Conservation (phyloP, 352 stramenopile species). For the Globisporangium cystogenes region DNA sequence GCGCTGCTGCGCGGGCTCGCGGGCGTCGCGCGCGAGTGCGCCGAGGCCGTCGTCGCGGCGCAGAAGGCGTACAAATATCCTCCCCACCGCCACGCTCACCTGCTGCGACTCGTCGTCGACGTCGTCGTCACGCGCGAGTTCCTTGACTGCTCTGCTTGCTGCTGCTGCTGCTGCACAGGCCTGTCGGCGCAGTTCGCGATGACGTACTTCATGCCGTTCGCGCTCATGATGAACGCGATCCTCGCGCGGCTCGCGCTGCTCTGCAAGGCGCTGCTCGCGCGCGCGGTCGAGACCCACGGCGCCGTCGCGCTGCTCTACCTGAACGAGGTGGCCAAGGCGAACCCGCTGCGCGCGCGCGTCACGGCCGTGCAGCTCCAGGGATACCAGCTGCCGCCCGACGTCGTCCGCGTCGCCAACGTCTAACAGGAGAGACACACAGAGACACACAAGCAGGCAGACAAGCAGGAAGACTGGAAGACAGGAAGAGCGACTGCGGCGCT, state of each 20-base stretch:
- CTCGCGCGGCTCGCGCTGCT: conserved; percentile 56
- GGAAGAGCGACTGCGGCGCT: too few relatives aligned
- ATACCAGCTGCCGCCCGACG: conserved; percentile 44
- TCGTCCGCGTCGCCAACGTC: conserved; percentile 51
- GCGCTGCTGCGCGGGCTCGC: conserved; percentile 39
- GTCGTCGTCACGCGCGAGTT: too few relatives aligned
- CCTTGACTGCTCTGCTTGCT: conserved; percentile 11
- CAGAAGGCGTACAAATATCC: conserved; percentile 76
- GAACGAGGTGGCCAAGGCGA: conserved; percentile 74
- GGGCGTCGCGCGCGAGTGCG: conserved; percentile 16
- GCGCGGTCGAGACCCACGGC: conserved; percentile 58
- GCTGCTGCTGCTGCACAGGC: conserved; percentile 17
- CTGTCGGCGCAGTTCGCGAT: conserved; percentile 71
- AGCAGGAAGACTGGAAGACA: too few relatives aligned
- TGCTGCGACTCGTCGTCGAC: background rate
- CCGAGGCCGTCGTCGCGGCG: conserved; percentile 45
- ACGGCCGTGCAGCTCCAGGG: conserved; percentile 66
- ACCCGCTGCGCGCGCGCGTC: conserved; percentile 66
- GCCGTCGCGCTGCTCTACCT: conserved; percentile 68
- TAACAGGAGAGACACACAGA: conserved; percentile 14
- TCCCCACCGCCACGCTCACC: too few relatives aligned
- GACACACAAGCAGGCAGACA: background rate
- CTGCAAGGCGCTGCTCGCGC: conserved; percentile 56
- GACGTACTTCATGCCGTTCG: conserved; percentile 88
- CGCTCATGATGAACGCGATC: conserved; percentile 72